A percentile compares a stretch with the other conserved stretches of the same genome.
These are phyloP conservation scores for Pulveroboletus sp. DNA, from an alignment of 768 basidiomycete species.

Conservation along the genomic window DNA sequence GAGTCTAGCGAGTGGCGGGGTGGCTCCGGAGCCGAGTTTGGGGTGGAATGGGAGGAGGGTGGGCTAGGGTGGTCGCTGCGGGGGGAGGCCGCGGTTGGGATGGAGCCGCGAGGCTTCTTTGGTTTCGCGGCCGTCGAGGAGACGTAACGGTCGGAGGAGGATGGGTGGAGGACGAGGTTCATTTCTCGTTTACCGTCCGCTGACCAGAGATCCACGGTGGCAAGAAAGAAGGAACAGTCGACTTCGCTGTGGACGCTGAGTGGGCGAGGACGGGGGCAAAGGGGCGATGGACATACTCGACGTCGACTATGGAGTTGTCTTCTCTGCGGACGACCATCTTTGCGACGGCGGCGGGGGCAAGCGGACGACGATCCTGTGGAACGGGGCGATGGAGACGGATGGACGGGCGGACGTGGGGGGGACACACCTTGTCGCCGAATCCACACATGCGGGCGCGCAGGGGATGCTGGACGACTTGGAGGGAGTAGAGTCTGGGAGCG, in stretches of 20 bases:
- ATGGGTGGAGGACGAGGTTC: slow-evolving; percentile 87
- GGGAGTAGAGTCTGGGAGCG: slow-evolving; percentile 62
- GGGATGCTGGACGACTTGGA: slow-evolving; percentile 86
- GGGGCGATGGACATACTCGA: slow-evolving; percentile 53
- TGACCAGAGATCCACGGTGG: slow-evolving; percentile 92
- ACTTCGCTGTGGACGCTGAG: slow-evolving; percentile 52
- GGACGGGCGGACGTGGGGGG: slow-evolving; percentile 6
- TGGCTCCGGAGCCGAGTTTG: slow-evolving; percentile 42
- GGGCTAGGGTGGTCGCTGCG: slow-evolving; percentile 41
- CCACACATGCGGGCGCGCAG: slow-evolving; percentile 92
- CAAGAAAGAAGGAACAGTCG: slow-evolving; percentile 83
- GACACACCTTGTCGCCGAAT: slow-evolving; percentile 86
- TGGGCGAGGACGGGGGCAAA: not conserved
- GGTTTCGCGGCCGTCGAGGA: slow-evolving; percentile 37
- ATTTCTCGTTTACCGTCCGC: slow-evolving; percentile 75
- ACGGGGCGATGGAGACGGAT: slow-evolving; percentile 9
- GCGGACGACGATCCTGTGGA: slow-evolving; percentile 78
- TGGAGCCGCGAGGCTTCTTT: slow-evolving; percentile 33
- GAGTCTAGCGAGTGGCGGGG: slow-evolving; percentile 34
- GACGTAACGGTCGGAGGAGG: slow-evolving; percentile 65
- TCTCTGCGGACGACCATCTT: slow-evolving; percentile 73
- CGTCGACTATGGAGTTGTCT: slow-evolving; percentile 63
- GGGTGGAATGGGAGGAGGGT: slow-evolving; percentile 42
- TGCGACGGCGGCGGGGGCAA: slow-evolving; percentile 86
- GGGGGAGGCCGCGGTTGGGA: slow-evolving; percentile 32